phyloP scores from a whole-genome alignment of 2,329 filamentous ascomycete genomes.

The Penicillium fuscoglaucum region DNA sequence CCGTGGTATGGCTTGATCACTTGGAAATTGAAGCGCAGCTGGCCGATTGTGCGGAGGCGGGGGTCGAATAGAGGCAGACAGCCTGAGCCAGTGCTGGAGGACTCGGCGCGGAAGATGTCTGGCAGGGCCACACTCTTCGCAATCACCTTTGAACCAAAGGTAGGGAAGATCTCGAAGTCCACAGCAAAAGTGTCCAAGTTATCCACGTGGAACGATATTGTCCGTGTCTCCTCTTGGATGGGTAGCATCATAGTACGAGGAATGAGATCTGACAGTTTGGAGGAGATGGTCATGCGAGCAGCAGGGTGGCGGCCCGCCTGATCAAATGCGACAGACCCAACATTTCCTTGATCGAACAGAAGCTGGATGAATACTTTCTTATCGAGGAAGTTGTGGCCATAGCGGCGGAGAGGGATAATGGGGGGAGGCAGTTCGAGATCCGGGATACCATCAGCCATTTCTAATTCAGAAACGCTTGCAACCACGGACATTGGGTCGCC shows the following conservation, averaged over 20 bases:
- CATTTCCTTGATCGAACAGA: constrained; percentile 70
- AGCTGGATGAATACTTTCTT: constrained; percentile 96
- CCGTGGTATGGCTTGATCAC: constrained; percentile 96
- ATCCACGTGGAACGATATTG: constrained; percentile 94
- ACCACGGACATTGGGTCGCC: constrained; percentile 31
- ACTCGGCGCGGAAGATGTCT: constrained; percentile 74
- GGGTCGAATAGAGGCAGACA: constrained; percentile 91
- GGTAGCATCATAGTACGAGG: constrained; percentile 94
- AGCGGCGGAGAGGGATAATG: constrained; percentile 90
- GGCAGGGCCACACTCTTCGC: constrained; percentile 92
- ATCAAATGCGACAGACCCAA: constrained; percentile 85
- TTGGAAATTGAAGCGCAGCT: constrained; percentile 91
- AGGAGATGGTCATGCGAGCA: constrained; percentile 91
- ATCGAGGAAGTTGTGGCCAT: constrained; percentile 97
- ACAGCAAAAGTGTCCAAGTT: constrained; percentile 89
- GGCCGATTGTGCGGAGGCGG: constrained; percentile 83
- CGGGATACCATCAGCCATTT: constrained; percentile 80
- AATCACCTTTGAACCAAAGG: constrained; percentile 95
- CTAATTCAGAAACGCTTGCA: constrained; percentile 57
- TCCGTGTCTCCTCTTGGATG: constrained; percentile 91
- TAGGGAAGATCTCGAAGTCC: constrained; percentile 96
- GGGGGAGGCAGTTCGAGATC: constrained; percentile 89
- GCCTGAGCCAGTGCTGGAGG: constrained; percentile 75
- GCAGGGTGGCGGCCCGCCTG: constrained; percentile 96
- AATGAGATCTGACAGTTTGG: constrained; percentile 92